Evolutionary conservation across 495 filamentous ascomycete genomes (phyloP).

Genomic region (Melanomma pulvis-pyrius): DNA sequence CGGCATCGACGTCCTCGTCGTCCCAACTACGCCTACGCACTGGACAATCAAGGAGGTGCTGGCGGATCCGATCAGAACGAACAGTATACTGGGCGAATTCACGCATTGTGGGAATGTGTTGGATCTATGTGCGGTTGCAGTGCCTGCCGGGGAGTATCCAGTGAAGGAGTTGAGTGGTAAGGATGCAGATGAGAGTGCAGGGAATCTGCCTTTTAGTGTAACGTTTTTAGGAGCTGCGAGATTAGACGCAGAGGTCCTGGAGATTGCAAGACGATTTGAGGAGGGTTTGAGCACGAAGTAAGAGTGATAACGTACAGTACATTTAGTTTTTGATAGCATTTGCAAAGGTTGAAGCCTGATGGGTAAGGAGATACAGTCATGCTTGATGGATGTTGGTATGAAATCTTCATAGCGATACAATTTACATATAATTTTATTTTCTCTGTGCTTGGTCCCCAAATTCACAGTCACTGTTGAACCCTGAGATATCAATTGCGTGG

Average conservation of each 20-base stretch:
- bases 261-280: slow-evolving; percentile 59
- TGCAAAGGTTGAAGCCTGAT: not conserved
- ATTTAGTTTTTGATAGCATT: not conserved
- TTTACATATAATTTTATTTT: too few species aligned
- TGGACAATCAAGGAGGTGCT: slow-evolving; percentile 60
- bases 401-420: too few species aligned
- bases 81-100: slow-evolving; percentile 61
- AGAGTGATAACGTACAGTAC: not conserved
- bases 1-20: slow-evolving; percentile 61
- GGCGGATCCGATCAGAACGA: slow-evolving; percentile 58
- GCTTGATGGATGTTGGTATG: too few species aligned
- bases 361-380: too few species aligned
- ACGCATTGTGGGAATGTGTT: slow-evolving; percentile 68
- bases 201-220: slow-evolving; percentile 62
- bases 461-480: too few species aligned
- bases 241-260: slow-evolving; percentile 59
- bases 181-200: slow-evolving; percentile 37
- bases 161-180: slow-evolving; percentile 36
- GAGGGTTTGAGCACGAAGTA: slow-evolving; percentile 28
- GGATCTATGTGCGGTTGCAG: slow-evolving; percentile 63
- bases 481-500: too few species aligned
- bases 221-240: slow-evolving; percentile 62
- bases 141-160: slow-evolving; percentile 57
- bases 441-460: too few species aligned
- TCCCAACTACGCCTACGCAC: slow-evolving; percentile 64